phyloP scores from a whole-genome alignment of 345 rosid species.

The Hibiscus trionum region DNA sequence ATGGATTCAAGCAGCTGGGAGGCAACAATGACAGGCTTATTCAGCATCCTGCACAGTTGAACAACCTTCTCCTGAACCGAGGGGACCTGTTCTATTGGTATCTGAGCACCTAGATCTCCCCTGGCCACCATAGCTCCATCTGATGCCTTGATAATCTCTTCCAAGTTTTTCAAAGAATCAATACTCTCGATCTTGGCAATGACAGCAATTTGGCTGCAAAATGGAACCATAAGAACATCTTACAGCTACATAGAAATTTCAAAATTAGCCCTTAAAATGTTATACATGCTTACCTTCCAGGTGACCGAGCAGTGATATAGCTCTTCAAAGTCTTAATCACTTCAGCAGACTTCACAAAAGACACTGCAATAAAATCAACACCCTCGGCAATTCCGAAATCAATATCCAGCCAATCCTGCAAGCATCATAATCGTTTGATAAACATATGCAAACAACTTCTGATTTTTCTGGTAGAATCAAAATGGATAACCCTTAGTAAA shows the following conservation, averaged over 20 bases:
- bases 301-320: constrained; percentile 77
- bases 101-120: constrained; percentile 95
- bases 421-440: background rate
- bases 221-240: background rate
- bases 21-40: constrained; percentile 86
- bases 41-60: constrained; percentile 72
- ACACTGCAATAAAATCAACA: constrained; percentile 93
- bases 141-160: constrained; percentile 73
- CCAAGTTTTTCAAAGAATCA: constrained; percentile 77
- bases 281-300: constrained; percentile 40
- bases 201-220: constrained; percentile 66
- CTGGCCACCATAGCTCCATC: constrained; percentile 99
- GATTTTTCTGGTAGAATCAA: background rate
- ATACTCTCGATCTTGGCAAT: constrained; percentile 94
- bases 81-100: constrained; percentile 96
- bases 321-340: constrained; percentile 85
- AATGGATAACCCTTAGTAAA: background rate
- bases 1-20: constrained; percentile 93
- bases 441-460: background rate
- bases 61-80: constrained; percentile 82
- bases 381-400: constrained; percentile 93
- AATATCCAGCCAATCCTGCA: constrained; percentile 95
- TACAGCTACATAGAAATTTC: background rate
- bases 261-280: background rate
- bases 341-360: constrained; percentile 97